These are phyloP conservation scores for Earliella scabrosa DNA, from an alignment of 1,284 basidiomycete genomes.

Conservation along the genomic window DNA sequence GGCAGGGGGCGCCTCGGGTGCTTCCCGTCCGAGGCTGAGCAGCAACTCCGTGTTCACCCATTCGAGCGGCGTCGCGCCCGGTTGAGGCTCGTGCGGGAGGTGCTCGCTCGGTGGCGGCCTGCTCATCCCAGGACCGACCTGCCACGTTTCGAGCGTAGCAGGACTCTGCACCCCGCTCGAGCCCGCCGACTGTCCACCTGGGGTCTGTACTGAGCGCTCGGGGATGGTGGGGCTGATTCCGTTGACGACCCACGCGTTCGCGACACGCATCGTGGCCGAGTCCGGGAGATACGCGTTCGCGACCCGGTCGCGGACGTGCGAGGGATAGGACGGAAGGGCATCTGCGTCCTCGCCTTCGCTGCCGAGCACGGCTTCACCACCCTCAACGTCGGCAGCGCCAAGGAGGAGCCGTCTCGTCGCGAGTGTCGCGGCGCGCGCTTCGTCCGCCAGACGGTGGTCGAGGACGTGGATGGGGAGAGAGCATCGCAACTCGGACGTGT, in stretches of 20 bases:
- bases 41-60: conserved; percentile 86
- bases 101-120: conserved; percentile 28
- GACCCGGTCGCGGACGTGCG: conserved; percentile 89
- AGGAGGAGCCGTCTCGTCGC: conserved; percentile 70
- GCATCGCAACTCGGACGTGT: conserved; percentile 89
- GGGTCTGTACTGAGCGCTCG: conserved; percentile 19
- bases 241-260: conserved; percentile 62
- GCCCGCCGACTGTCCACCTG: conserved; percentile 18
- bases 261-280: conserved; percentile 63
- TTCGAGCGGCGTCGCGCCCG: conserved; percentile 53
- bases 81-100: conserved; percentile 33
- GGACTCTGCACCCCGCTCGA: conserved; percentile 35
- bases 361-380: conserved; percentile 33
- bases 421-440: conserved; percentile 73
- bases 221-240: conserved; percentile 42
- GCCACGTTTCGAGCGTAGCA: conserved; percentile 34
- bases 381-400: conserved; percentile 12
- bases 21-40: conserved; percentile 56
- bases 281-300: conserved; percentile 79
- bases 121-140: conserved; percentile 14
- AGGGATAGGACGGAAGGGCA: conserved; percentile 78
- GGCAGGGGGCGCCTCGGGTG: conserved; percentile 38
- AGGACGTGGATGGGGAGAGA: conserved; percentile 88
- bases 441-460: conserved; percentile 71
- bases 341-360: conserved; percentile 15